These are phyloP conservation scores for Calonectria hawksworthii DNA, from an alignment of 2,329 filamentous ascomycete species.

Conservation along the genomic window DNA sequence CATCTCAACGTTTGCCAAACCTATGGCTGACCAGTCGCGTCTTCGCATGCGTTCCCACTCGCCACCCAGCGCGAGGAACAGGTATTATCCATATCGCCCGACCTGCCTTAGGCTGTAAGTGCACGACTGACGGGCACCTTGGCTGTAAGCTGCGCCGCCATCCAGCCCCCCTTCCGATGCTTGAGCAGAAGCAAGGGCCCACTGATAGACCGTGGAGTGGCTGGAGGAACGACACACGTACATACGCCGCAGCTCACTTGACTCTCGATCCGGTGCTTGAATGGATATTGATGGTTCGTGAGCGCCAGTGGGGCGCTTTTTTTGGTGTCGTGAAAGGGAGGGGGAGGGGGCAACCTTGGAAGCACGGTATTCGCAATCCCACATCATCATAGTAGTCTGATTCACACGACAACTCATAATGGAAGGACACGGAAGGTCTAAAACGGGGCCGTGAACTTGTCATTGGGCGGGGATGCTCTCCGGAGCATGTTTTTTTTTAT, in stretches of 20 bases:
- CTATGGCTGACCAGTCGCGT: constrained; percentile 27
- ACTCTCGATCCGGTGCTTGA: constrained; percentile 42
- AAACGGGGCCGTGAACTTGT: constrained; percentile 27
- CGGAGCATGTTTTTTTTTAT: background rate
- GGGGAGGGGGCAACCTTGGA: constrained; percentile 34
- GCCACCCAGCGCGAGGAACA: background rate
- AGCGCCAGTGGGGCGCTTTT: constrained; percentile 27
- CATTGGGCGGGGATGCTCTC: constrained; percentile 24
- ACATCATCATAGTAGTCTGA: constrained; percentile 37
- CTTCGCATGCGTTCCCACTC: constrained; percentile 19
- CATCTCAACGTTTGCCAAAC: constrained; percentile 20
- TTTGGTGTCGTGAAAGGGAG: constrained; percentile 22
- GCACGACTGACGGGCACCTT: background rate
- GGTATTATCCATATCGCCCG: constrained; percentile 13
- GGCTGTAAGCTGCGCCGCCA: constrained; percentile 22
- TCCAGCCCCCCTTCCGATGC: constrained; percentile 9
- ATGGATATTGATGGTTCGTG: constrained; percentile 38
- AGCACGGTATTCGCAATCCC: constrained; percentile 39
- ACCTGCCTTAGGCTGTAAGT: constrained; percentile 15
- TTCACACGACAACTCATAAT: constrained; percentile 35
- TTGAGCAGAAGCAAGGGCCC: constrained; percentile 29
- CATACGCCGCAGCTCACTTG: constrained; percentile 51
- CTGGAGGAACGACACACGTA: constrained; percentile 44
- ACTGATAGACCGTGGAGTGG: constrained; percentile 36
- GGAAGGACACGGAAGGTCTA: constrained; percentile 33